A percentile compares a stretch with the other conserved stretches of the same genome.
Evolutionary conservation across 495 filamentous ascomycete species (phyloP).

Genomic region (Penicillium atrosanguineum): DNA sequence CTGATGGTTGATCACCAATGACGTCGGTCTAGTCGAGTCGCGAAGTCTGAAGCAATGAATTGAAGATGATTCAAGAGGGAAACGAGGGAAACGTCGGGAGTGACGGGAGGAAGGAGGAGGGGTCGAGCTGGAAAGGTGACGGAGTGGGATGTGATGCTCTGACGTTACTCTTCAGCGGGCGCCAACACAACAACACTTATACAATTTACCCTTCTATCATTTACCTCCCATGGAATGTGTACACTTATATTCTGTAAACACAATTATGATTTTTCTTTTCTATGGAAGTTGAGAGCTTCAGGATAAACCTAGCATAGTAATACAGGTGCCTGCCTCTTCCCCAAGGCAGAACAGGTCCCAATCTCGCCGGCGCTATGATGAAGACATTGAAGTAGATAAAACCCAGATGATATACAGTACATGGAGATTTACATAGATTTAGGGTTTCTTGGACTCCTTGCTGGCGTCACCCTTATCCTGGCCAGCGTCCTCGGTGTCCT

Average conservation of each 20-base stretch:
- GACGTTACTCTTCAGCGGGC: background rate
- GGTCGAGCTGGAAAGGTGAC: slow-evolving; percentile 8
- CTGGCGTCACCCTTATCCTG: slow-evolving; percentile 40
- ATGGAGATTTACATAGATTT: slow-evolving; percentile 24
- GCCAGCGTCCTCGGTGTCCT: slow-evolving; percentile 25
- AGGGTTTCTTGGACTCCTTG: slow-evolving; percentile 52
- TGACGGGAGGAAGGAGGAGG: slow-evolving; percentile 1
- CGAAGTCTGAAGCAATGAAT: background rate
- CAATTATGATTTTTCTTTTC: background rate
- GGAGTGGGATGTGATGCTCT: slow-evolving; percentile 24
- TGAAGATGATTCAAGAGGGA: background rate
- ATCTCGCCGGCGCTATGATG: slow-evolving; percentile 50
- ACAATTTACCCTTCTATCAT: background rate
- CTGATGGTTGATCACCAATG: slow-evolving; percentile 22
- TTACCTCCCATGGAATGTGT: too few species aligned
- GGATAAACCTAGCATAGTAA: slow-evolving; percentile 25
- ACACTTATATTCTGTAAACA: too few species aligned
- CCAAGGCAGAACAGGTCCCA: slow-evolving; percentile 21
- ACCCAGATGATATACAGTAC: slow-evolving; percentile 28
- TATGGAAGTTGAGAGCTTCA: slow-evolving; percentile 27
- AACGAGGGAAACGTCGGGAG: slow-evolving; percentile 4
- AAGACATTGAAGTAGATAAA: slow-evolving; percentile 34
- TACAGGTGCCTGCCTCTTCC: slow-evolving; percentile 23
- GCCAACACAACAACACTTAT: background rate
- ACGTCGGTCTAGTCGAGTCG: slow-evolving; percentile 15